Percentiles rank a stretch among this genome's conserved stretches.
These are phyloP conservation scores for Candida vaughaniae DNA, from an alignment of 805 yeast genomes.

Conservation along the genomic window DNA sequence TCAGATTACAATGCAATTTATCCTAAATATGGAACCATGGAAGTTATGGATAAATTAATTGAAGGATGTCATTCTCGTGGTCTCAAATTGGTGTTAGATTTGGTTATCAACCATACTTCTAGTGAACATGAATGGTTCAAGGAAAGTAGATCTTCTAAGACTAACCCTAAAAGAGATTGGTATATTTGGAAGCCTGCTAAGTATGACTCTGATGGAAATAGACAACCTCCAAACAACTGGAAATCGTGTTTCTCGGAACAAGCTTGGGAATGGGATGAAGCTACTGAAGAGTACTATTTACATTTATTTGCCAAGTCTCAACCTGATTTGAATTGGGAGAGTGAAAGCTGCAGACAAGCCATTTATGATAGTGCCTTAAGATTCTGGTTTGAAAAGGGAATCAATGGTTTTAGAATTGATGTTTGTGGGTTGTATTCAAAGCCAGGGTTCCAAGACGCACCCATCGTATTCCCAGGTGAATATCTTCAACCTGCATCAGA, in stretches of 20 bases:
- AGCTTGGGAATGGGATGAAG: slow-evolving; percentile 58
- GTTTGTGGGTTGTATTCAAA: slow-evolving; percentile 55
- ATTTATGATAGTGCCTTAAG: slow-evolving; percentile 48
- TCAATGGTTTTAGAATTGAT: slow-evolving; percentile 61
- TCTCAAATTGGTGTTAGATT: slow-evolving; percentile 52
- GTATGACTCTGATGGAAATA: slow-evolving; percentile 46
- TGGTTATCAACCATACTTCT: slow-evolving; percentile 61
- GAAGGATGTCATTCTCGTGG: slow-evolving; percentile 47
- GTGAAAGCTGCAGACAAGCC: slow-evolving; percentile 33
- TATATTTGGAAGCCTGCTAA: slow-evolving; percentile 55
- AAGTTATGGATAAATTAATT: slow-evolving; percentile 51
- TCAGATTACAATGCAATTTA: slow-evolving; percentile 52
- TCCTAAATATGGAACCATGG: slow-evolving; percentile 53
- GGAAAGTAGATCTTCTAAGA: slow-evolving; percentile 50
- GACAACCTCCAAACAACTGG: slow-evolving; percentile 61
- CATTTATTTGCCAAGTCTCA: slow-evolving; percentile 53
- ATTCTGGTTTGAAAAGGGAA: slow-evolving; percentile 57
- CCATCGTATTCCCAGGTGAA: slow-evolving; percentile 39
- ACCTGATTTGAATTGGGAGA: slow-evolving; percentile 66
- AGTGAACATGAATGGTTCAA: slow-evolving; percentile 57
- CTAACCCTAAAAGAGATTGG: slow-evolving; percentile 61
- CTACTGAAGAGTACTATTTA: slow-evolving; percentile 54
- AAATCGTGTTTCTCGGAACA: slow-evolving; percentile 50
- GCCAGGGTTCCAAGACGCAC: slow-evolving; percentile 48
- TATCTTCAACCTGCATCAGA: slow-evolving; percentile 39